Base-by-base conservation (phyloP, 768 basidiomycete genomes). In the Gymnopilus junonius region DNA sequence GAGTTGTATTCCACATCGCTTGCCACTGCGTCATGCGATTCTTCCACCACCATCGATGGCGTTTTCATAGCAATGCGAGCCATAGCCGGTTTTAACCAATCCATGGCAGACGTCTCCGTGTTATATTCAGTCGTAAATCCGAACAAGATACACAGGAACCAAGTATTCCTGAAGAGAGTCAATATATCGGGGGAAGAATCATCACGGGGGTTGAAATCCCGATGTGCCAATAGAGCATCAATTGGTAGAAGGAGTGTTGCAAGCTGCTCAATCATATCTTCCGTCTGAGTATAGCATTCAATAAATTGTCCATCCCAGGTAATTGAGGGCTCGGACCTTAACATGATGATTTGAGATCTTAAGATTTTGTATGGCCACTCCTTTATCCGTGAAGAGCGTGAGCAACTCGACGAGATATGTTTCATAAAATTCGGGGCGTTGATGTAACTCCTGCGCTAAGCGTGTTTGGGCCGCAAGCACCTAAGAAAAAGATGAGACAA, bases 1-100 rank as follows among this genome's bases (percentile, higher is more conserved):
- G 94, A 90, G 71, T 94, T 96, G 71, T 96, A 97, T 74, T 97
- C 95, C 23, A 98, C 82, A 64, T 95, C 94, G 67, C 92, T 94
- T 17, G 89, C 89, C 42, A 93, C 85, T 17, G 88, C 89, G 71
- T 97, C 95, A 57, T 88, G 87, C 0, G 92, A 85, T 62, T 87
- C 87, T 73, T 97, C 97, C 29, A 91, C 76, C 10, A 98, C 89
- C 67, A 96, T 83, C 2, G 87, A 79, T 0, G 97, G 97, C 0
- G 96, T 95, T 75, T 95, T 95, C 17, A 82, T 76, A 12, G 97
- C 94, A 64, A 97, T 94, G 8, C 89, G 86, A 31, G 83, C 81
- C 17, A 97, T 79, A 1, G 92, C 90, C 31, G 91, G 88, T 45
- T 82, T 80, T 53, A 93, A 84, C 91, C 94, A 94, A 45, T 89